phyloP scores from a whole-genome alignment of 2,329 filamentous ascomycete species.

The Cordyceps farinosa region DNA sequence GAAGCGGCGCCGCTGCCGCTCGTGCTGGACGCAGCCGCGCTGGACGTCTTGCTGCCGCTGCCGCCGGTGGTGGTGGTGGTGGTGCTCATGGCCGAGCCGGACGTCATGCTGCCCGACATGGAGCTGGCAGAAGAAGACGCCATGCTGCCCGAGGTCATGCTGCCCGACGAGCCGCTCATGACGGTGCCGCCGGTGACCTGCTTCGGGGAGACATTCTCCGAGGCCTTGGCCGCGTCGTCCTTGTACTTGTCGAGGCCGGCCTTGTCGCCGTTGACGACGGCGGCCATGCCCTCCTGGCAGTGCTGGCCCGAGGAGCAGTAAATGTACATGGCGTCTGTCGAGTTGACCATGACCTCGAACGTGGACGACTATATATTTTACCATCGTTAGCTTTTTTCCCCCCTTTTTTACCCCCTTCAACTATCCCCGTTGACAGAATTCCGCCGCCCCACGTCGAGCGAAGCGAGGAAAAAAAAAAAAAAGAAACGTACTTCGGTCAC shows the following conservation, averaged over 20 bases:
- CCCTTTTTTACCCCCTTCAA: neutral
- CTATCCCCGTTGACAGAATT: no score
- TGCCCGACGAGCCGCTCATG: neutral
- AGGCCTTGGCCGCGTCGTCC: slow-evolving; percentile 1
- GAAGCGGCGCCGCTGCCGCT: neutral
- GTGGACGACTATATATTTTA: neutral
- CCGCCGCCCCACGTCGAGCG: neutral
- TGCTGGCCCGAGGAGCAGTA: slow-evolving; percentile 29
- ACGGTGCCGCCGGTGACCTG: neutral
- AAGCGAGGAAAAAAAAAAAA: slow-evolving; percentile 6
- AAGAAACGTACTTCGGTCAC: slow-evolving; percentile 70
- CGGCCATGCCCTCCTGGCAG: slow-evolving; percentile 27
- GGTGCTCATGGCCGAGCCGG: neutral
- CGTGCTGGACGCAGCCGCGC: neutral
- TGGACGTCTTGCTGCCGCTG: neutral
- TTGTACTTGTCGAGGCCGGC: neutral
- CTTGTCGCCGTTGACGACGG: slow-evolving; percentile 14
- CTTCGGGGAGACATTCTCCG: slow-evolving; percentile 2
- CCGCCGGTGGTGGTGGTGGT: neutral
- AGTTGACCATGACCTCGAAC: slow-evolving; percentile 29
- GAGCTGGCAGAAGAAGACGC: no score
- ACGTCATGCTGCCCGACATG: neutral
- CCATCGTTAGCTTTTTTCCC: neutral
- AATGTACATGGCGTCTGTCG: slow-evolving; percentile 30
- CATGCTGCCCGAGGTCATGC: neutral